phyloP scores from a whole-genome alignment of 225 moss, liverwort and hornwort species.

The Polytrichum formosum region DNA sequence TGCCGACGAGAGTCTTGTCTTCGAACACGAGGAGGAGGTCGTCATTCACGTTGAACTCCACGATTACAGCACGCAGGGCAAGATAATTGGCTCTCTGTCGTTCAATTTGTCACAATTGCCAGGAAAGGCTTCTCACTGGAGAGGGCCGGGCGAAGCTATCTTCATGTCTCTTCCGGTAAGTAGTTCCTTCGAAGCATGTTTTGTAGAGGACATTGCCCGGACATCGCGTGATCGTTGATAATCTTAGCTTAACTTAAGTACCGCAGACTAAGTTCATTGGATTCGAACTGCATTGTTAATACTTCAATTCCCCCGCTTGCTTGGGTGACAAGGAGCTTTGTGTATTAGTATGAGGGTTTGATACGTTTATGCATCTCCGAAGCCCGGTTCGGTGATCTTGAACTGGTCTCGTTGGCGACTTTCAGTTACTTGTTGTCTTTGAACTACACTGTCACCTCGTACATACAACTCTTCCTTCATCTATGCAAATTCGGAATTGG shows the following conservation, averaged over 20 bases:
- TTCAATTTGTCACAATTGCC: constrained; percentile 53
- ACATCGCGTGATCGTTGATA: neutral
- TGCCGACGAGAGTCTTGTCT: constrained; percentile 32
- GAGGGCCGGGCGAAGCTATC: constrained; percentile 24
- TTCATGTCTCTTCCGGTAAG: constrained; percentile 39
- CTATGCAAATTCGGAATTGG: too few species aligned
- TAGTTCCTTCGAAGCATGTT: neutral
- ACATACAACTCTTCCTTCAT: too few species aligned
- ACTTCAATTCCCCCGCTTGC: too few species aligned
- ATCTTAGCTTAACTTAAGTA: neutral
- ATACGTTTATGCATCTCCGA: neutral
- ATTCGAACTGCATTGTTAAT: too few species aligned
- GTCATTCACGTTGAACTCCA: constrained; percentile 57
- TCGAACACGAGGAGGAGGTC: constrained; percentile 33
- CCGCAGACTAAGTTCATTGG: too few species aligned
- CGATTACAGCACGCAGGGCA: constrained; percentile 25
- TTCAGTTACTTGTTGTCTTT: too few species aligned
- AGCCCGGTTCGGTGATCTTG: too few species aligned
- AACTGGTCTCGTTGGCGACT: too few species aligned
- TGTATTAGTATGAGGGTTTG: too few species aligned
- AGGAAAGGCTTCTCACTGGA: neutral
- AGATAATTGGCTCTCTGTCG: constrained; percentile 50
- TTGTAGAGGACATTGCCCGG: too few species aligned
- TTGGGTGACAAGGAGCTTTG: neutral
- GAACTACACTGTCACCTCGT: too few species aligned